Base-by-base conservation (phyloP, 805 yeast genomes). In the Saturnispora bothae region DNA sequence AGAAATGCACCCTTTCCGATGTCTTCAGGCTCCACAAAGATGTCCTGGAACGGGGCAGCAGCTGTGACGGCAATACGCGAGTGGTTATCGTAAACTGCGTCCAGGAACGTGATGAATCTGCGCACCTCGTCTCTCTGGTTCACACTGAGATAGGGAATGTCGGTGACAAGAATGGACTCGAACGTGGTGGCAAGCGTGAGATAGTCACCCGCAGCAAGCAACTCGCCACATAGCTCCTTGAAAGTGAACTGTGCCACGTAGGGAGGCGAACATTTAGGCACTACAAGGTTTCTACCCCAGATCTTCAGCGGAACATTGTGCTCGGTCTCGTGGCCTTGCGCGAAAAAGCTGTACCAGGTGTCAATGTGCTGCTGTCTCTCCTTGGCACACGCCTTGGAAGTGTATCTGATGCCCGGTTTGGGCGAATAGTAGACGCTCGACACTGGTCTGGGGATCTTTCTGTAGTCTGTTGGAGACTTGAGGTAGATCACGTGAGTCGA, bases 131-230 rank as follows among this genome's bases (percentile, higher is more conserved):
- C 96, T 45, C 95, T 71, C 34, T 75, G 80, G 48, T 79, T 70
- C 10, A 81, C 68, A 16, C 94, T 76, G 51, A 92, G 60, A 44
- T 78, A 78, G 9, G 98, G 98, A 31, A 92, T 86, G 54, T 92
- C 97, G 0, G 96, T 85, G 33, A 92, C 70, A n/a, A 92, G 76
- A 47, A 86, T 80, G 5, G 86, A 73, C 38, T 73, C 71, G 64
- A 78, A 92, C 12, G 77, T 63, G 4, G 71, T 68, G 9, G 96
- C 95, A 44, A 92, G 62, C 16, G 85, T 76, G 31, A 92, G 68
- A 53, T 92, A 92, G 57, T 92, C 98, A 8, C 96, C 97, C 0
- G 97, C 96, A 14, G 95, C 86, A 44, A 84, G 61, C 9, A 94
- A 89, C 43, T 68, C 63, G 1, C 94, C 96, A 57, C 97, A 92